phyloP scores from a whole-genome alignment of 169 alveolate genomes.

The Plasmodium fragile region DNA sequence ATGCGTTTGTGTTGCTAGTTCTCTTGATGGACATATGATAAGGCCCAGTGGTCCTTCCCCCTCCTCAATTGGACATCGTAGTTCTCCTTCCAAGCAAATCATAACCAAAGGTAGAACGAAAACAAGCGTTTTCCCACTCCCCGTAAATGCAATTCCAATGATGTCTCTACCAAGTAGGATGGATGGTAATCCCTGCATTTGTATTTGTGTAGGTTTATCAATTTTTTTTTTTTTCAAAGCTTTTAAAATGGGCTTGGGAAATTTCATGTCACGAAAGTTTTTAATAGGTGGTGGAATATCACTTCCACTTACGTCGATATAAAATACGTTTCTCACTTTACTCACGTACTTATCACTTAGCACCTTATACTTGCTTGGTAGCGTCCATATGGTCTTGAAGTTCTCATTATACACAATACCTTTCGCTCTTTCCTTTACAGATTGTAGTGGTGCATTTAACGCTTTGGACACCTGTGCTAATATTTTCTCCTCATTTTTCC shows the following conservation, averaged over 20 bases:
- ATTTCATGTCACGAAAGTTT: slow-evolving; percentile 92
- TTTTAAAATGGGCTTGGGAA: slow-evolving; percentile 91
- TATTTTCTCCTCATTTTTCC: slow-evolving; percentile 66
- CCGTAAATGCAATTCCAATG: slow-evolving; percentile 95
- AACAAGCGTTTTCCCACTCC: slow-evolving; percentile 95
- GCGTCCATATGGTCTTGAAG: slow-evolving; percentile 79
- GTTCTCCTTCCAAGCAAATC: slow-evolving; percentile 91
- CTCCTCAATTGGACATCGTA: slow-evolving; percentile 81
- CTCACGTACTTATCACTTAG: slow-evolving; percentile 77
- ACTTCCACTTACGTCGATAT: slow-evolving; percentile 90
- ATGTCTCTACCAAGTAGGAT: slow-evolving; percentile 92
- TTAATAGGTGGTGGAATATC: slow-evolving; percentile 95
- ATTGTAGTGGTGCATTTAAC: slow-evolving; percentile 76
- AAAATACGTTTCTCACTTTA: slow-evolving; percentile 80
- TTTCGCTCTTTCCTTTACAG: slow-evolving; percentile 84
- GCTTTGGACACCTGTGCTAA: slow-evolving; percentile 76
- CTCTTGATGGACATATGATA: slow-evolving; percentile 95
- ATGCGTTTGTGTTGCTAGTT: slow-evolving; percentile 94
- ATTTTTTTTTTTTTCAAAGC: slow-evolving; percentile 90
- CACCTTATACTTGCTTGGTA: slow-evolving; percentile 81
- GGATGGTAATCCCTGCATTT: slow-evolving; percentile 94
- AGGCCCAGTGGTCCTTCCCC: slow-evolving; percentile 95
- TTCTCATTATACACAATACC: slow-evolving; percentile 76
- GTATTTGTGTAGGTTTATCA: slow-evolving; percentile 93
- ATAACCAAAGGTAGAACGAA: slow-evolving; percentile 93